phyloP scores from a whole-genome alignment of 192 early-diverging fungal genomes.

The Coemansia sp. region DNA sequence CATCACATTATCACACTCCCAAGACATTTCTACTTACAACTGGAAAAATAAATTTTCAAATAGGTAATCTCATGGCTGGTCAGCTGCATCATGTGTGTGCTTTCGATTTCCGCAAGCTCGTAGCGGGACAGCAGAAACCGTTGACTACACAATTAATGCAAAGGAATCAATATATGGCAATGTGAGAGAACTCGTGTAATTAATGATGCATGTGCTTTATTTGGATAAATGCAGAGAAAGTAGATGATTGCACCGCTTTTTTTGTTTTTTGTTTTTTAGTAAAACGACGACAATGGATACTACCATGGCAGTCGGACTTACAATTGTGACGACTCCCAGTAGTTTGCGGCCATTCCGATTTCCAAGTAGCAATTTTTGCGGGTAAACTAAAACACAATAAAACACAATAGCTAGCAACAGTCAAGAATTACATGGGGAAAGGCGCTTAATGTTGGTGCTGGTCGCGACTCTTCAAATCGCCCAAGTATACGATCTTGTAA shows the following conservation, averaged over 20 bases:
- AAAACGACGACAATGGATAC: too few species aligned
- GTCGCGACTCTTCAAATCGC: neutral
- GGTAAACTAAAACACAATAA: neutral
- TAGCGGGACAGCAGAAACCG: slow-evolving; percentile 47
- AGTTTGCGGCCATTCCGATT: slow-evolving; percentile 46
- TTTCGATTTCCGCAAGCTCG: slow-evolving; percentile 41
- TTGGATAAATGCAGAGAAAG: neutral
- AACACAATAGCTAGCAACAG: neutral
- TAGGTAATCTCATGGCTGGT: slow-evolving; percentile 22
- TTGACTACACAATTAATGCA: slow-evolving; percentile 32
- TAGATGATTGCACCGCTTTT: neutral
- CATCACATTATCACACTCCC: neutral
- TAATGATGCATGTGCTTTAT: neutral
- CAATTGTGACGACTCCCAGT: slow-evolving; percentile 56
- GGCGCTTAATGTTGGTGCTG: neutral
- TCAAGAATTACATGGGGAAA: neutral
- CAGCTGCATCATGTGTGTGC: slow-evolving; percentile 26
- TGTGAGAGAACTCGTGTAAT: neutral
- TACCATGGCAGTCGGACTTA: slow-evolving; percentile 13
- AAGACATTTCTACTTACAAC: slow-evolving; percentile 22
- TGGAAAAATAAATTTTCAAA: slow-evolving; percentile 43
- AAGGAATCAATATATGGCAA: slow-evolving; percentile 1
- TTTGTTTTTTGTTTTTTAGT: neutral
- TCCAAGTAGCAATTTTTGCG: neutral
- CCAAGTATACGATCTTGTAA: neutral